Base-by-base conservation (phyloP, 768 basidiomycete species). In the Crassisporium funariophilum region DNA sequence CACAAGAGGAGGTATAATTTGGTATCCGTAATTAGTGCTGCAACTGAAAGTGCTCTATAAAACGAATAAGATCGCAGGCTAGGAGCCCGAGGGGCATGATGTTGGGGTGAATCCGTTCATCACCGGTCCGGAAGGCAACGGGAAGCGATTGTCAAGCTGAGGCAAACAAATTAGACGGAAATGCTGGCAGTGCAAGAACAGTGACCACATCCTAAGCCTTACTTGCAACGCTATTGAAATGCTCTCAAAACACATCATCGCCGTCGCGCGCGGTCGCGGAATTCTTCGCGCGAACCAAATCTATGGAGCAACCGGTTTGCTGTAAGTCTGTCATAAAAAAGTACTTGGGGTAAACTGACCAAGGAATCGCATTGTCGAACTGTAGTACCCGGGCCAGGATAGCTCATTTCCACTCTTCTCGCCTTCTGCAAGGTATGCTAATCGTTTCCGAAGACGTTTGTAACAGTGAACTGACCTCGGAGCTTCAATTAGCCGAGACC, bases 181-280 rank as follows among this genome's bases (percentile, higher is more conserved):
- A 15, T 15, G 35, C 38, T 41, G 42, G 43, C 47, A 46, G 33
- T 24, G 35, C 35, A 22, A 35, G 31, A 24, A 31, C 29, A 44
- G 22, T 17, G 36, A 38, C 23, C 44, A 33, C 41, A n/a, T n/a
- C n/a, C n/a, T n/a, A 35, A 36, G 22, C 24, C 22, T 17, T 45
- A 35, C 35, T 43, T 45, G 35, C 40, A 23, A 43, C 27, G n/a
- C 36, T 44, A 41, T 41, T 24, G n/a, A 19, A 40, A 89, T 89
- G 86, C 75, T 88, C 25, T 87, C 87, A 57, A 81, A 81, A 76
- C 84, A 75, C 51, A 75, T 88, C 50, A 71, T 88, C 47, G 76
- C 80, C 48, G 67, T 83, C 46, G 84, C 86, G 50, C 81, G 83
- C 45, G 75, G 79, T 54, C 82, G 82, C 52, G 74, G 73, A 47